A percentile compares a stretch with the other conserved stretches of the same genome.
Conservation (phyloP, 805 yeast genomes). For the Pichia insulana region DNA sequence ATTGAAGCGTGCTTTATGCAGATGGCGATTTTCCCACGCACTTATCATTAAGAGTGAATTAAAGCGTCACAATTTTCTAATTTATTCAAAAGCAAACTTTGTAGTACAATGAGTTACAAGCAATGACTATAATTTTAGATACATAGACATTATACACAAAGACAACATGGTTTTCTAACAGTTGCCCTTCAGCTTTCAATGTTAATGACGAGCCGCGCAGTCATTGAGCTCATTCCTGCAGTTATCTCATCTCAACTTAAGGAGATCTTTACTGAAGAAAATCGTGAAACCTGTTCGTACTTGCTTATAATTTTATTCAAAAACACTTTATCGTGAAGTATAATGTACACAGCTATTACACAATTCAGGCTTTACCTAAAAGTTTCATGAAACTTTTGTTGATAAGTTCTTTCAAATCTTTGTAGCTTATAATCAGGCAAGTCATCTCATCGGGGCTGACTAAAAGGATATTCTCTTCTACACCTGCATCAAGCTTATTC, state of each 20-base stretch:
- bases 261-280: too few relatives aligned
- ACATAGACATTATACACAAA: too few relatives aligned
- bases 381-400: constrained; percentile 57
- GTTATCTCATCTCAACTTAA: too few relatives aligned
- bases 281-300: too few relatives aligned
- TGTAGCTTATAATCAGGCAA: constrained; percentile 77
- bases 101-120: neutral
- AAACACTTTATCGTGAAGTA: too few relatives aligned
- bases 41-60: neutral
- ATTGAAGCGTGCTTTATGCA: neutral
- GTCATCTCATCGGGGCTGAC: constrained; percentile 80
- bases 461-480: constrained; percentile 71
- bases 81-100: neutral
- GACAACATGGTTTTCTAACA: too few relatives aligned
- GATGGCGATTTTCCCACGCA: constrained; percentile 1
- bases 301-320: too few relatives aligned
- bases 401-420: constrained; percentile 66
- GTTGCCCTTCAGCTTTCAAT: too few relatives aligned
- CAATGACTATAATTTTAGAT: neutral
- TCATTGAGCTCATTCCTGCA: too few relatives aligned
- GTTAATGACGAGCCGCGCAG: too few relatives aligned
- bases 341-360: neutral
- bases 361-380: constrained; percentile 12
- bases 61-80: neutral
- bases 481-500: constrained; percentile 88